Evolutionary conservation across 306 rosid genomes (phyloP), one percentile per base, ranked within the genome.

Genomic region (Rubus parviflorus): DNA sequence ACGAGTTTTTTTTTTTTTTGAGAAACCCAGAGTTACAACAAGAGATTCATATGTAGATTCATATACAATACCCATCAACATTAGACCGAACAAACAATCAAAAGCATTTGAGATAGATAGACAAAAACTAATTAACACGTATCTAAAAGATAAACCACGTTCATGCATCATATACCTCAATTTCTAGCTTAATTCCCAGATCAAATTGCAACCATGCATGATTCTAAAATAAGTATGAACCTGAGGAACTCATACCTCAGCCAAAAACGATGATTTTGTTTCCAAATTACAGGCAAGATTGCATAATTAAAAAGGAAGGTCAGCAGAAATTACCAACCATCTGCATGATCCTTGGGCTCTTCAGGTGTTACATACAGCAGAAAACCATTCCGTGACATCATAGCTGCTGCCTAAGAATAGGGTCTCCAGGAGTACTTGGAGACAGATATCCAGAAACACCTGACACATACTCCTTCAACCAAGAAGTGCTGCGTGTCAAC

Each of bases 401-500:
- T 48, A 92, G 93, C 86, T 87, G 94, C 79, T 92, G 99, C 80
- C 90, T 78, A 30, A 96, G 98, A 87, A 17, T 82, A 5, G 86
- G 81, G 47, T 86, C 94, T 79, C 9, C 88, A 9, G 93, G 97
- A 66, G 89, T 1, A 73, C 14, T 90, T 17, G 98, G 92, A 73
- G 97, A 80, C 40, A 89, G 20, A 70, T 82, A 80, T 63, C 78
- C 97, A 37, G 97, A 68, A 78, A 85, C 90, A 69, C 85, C 76
- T 7, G 77, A 68, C 64, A 66, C 89, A 19, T 83, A 81, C 61
- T 76, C 81, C 83, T 96, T 96, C 90, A 96, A 79, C 99, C 90
- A 87, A 51, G 98, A 91, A 52, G 93, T 84, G 88, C 97, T 89
- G 76, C 98, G 84, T 0, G 87, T 92, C 82, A 96, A 75, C 98